Conservation (phyloP, 2,329 filamentous ascomycete species). For the Fusarium abutilonis region DNA sequence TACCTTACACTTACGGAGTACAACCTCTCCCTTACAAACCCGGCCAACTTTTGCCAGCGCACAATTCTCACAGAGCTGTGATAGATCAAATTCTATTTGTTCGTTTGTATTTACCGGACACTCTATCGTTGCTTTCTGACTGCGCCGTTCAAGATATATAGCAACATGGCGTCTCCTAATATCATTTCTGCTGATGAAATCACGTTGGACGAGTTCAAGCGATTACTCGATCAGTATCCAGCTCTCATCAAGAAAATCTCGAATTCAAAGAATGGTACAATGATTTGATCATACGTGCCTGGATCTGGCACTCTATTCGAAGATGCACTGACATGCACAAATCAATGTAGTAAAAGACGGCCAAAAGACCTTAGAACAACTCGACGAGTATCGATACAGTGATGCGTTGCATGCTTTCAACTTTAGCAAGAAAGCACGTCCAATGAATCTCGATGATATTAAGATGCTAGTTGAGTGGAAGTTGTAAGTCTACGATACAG, state of each 20-base stretch:
- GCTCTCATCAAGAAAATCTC: slow-evolving; percentile 57
- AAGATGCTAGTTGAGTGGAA: slow-evolving; percentile 75
- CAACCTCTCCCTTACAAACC: slow-evolving; percentile 9
- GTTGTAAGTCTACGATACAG: slow-evolving; percentile 60
- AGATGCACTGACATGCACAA: slow-evolving; percentile 8
- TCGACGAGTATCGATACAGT: slow-evolving; percentile 70
- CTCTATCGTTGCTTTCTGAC: background rate
- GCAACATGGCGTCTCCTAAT: slow-evolving; percentile 31
- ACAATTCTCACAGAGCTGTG: background rate
- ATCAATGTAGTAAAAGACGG: slow-evolving; percentile 56
- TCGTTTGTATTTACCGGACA: background rate
- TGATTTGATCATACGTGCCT: slow-evolving; percentile 1
- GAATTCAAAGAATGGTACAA: slow-evolving; percentile 56
- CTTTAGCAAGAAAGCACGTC: slow-evolving; percentile 45
- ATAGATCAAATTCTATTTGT: accelerated
- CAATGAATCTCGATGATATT: slow-evolving; percentile 67
- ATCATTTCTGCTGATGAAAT: slow-evolving; percentile 39
- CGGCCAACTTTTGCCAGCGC: background rate
- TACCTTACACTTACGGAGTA: background rate
- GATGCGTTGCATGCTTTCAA: slow-evolving; percentile 61
- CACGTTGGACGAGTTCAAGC: slow-evolving; percentile 49
- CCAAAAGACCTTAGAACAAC: slow-evolving; percentile 62
- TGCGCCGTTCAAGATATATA: background rate
- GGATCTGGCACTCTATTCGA: background rate
- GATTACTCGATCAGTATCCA: slow-evolving; percentile 53